These are phyloP conservation scores for Hsuehochloa calcarea DNA, from an alignment of 176 grass and related monocot genomes.

Conservation along the genomic window DNA sequence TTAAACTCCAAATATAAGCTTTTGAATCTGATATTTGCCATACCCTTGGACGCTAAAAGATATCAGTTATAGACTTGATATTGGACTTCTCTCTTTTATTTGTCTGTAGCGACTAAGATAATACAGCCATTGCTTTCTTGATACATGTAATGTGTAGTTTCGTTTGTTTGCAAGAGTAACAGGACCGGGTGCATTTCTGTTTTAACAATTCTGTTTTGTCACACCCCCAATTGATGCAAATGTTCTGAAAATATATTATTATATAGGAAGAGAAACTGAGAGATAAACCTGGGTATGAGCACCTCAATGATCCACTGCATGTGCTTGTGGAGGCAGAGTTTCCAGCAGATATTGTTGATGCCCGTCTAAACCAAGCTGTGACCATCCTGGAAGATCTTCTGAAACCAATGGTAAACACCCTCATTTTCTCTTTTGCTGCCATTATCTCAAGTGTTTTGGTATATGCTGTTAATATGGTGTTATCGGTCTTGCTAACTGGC, in stretches of 20 bases:
- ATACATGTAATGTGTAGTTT: conserved; percentile 7
- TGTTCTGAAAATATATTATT: conserved; percentile 32
- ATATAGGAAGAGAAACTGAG: conserved; percentile 91
- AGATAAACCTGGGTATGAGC: conserved; percentile 97
- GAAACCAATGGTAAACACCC: conserved; percentile 77
- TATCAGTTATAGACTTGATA: not conserved
- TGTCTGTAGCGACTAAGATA: not conserved
- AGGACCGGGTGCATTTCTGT: not conserved
- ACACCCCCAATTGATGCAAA: not conserved
- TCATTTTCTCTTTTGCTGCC: not conserved
- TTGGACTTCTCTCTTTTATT: not conserved
- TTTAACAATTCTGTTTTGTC: not conserved
- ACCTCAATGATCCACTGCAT: conserved; percentile 95
- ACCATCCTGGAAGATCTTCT: conserved; percentile 87
- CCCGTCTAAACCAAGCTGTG: conserved; percentile 76
- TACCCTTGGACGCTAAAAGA: not conserved
- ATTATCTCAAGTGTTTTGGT: not conserved
- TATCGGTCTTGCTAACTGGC: conserved; percentile 11
- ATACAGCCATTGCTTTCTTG: not conserved
- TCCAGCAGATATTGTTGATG: conserved; percentile 82
- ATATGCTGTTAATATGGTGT: conserved; percentile 12
- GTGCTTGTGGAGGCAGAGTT: conserved; percentile 95
- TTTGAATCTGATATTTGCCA: not conserved
- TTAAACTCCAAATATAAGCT: not conserved
- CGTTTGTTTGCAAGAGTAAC: not conserved